phyloP scores from a whole-genome alignment of 139 green algal genomes.

The Diplosphaera chodatii region DNA sequence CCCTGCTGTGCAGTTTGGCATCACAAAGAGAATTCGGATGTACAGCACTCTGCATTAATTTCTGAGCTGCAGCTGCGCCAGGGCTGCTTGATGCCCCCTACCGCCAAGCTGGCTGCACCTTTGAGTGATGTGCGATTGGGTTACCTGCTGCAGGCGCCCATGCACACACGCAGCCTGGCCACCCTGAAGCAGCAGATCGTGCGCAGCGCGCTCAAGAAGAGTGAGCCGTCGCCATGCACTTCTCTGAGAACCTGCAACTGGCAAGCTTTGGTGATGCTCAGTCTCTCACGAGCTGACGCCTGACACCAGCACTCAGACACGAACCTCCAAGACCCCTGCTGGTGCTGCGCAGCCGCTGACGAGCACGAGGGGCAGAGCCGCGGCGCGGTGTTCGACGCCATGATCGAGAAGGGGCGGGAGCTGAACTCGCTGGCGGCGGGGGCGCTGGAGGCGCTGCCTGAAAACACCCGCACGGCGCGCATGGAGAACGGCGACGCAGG shows the following conservation, averaged over 20 bases:
- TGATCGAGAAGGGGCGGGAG: neutral
- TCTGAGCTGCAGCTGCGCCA: too few species aligned
- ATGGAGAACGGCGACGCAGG: neutral
- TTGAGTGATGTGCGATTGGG: too few species aligned
- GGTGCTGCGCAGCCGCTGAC: neutral
- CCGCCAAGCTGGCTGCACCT: too few species aligned
- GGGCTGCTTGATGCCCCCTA: too few species aligned
- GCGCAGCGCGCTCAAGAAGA: neutral
- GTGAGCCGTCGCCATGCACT: neutral
- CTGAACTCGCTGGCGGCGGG: neutral
- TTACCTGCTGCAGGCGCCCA: conserved; percentile 37
- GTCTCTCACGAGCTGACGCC: too few species aligned
- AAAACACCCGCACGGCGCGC: neutral
- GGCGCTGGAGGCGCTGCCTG: neutral
- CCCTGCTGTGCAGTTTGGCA: too few species aligned
- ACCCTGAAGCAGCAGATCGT: conserved; percentile 22
- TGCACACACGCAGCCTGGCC: conserved; percentile 72
- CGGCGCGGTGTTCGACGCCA: neutral
- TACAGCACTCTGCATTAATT: too few species aligned
- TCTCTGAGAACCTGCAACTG: neutral
- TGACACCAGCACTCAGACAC: too few species aligned
- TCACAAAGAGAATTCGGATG: too few species aligned
- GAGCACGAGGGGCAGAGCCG: neutral
- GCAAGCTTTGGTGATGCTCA: too few species aligned
- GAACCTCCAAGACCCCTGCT: too few species aligned